Evolutionary conservation across 192 early-diverging fungal species (phyloP), one percentile per base, ranked within the genome.

Genomic region (Pilaira anomala): DNA sequence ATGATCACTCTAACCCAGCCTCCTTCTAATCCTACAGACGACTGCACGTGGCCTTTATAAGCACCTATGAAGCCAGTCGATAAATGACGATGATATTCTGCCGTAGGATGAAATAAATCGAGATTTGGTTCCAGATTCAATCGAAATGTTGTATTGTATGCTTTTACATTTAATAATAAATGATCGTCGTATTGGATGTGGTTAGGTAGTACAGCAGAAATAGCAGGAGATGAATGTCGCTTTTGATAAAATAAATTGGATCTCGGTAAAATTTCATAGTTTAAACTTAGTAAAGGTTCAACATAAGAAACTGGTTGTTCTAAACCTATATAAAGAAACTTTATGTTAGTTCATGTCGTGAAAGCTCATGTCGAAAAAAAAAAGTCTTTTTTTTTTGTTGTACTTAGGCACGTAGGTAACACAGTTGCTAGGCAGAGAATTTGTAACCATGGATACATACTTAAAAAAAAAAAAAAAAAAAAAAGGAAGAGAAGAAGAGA

Each of bases 21-120:
- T 36, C 30, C 30, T 33, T 9, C 33, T 36, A 6, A 36, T 36
- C n/a, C n/a, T n/a, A n/a, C n/a, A n/a, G n/a, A n/a, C n/a, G n/a
- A n/a, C n/a, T 36, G 33, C 6, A 36, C 33, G 6, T 36, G 1
- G 6, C 33, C 33, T 36, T 36, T 36, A 36, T 36, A 36, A 0
- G 5, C 33, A 4, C 33, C 33, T 36, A 36, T 36, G 4, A 36
- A 36, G 11, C 11, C 33, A 36, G 33, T 5, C 5, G 33, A n/a
- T 40, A 5, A 1, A 18, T 19, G 44, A 16, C 18, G 44, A 25
- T 24, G 14, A 52, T 75, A 62, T 14, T 63, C 77, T 2, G 85
- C 85, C 3, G 85, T 66, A 1, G 87, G 83, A 66, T 91, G 87
- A 48, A 91, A 66, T 40, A 91, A 61, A 64, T 89, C 87, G 14